Evolutionary conservation across 805 yeast genomes (phyloP).

Genomic region (Candida namnaoensis): DNA sequence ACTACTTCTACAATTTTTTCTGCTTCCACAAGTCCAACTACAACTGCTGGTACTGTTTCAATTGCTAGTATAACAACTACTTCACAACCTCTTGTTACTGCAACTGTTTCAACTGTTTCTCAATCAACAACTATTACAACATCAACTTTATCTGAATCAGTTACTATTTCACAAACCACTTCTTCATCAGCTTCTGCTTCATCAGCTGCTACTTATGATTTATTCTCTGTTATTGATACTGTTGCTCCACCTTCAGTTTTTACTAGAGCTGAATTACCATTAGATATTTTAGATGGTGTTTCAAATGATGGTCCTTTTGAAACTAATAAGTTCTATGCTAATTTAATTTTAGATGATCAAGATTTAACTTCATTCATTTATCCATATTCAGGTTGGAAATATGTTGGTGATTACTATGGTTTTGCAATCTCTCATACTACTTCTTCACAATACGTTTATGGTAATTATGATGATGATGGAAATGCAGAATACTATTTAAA

Average conservation of each 20-base stretch:
- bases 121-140: conserved; percentile 22
- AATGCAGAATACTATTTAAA: conserved; percentile 37
- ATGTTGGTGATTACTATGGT: conserved; percentile 37
- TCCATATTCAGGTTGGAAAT: conserved; percentile 62
- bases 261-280: conserved; percentile 33
- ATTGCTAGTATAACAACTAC: not conserved
- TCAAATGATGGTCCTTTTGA: conserved; percentile 38
- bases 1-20: conserved; percentile 6
- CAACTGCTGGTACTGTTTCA: not conserved
- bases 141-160: conserved; percentile 13
- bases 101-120: conserved; percentile 22
- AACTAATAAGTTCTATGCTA: conserved; percentile 73
- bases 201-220: conserved; percentile 22
- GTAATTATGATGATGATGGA: conserved; percentile 37
- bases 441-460: conserved; percentile 31
- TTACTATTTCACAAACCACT: conserved; percentile 3
- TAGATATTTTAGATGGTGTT: conserved; percentile 39
- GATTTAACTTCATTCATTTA: conserved; percentile 48
- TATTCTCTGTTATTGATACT: conserved; percentile 42
- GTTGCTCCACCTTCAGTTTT: conserved; percentile 37
- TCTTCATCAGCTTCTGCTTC: conserved; percentile 2
- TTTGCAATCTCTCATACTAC: conserved; percentile 54
- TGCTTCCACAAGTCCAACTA: not conserved
- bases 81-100: conserved; percentile 7
- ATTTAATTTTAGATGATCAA: conserved; percentile 50